Evolutionary conservation across 2,329 filamentous ascomycete genomes (phyloP).

Genomic region (Intubia oerlemansii): DNA sequence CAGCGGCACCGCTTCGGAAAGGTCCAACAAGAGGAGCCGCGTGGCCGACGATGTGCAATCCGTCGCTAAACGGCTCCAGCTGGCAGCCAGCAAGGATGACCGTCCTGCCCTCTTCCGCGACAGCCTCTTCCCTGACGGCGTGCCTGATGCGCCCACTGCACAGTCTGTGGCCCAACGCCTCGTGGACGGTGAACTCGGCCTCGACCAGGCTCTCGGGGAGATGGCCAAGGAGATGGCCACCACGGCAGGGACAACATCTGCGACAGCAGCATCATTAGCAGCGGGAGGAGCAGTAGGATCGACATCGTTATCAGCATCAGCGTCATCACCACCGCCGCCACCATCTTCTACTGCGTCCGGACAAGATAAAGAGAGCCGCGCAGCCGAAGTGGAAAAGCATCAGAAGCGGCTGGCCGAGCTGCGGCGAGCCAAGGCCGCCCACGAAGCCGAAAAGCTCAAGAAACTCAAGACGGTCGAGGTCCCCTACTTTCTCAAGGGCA

Average conservation of each 20-base stretch:
- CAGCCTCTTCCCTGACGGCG: constrained; percentile 4
- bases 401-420: constrained; percentile 22
- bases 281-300: too few relatives aligned
- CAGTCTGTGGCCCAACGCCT: constrained; percentile 3
- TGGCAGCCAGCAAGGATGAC: too few relatives aligned
- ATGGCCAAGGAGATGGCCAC: too few relatives aligned
- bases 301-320: too few relatives aligned
- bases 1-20: too few relatives aligned
- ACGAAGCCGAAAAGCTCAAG: constrained; percentile 22
- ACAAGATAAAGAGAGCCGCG: constrained; percentile 5
- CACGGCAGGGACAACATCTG: too few relatives aligned
- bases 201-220: constrained; percentile 6
- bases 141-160: constrained; percentile 1
- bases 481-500: constrained; percentile 7
- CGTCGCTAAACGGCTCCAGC: too few relatives aligned
- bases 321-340: too few relatives aligned
- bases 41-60: too few relatives aligned
- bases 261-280: too few relatives aligned
- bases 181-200: constrained; percentile 2
- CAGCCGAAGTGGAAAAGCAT: constrained; percentile 11
- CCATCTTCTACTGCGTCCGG: too few relatives aligned
- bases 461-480: constrained; percentile 11
- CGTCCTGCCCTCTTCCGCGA: constrained; percentile 8
- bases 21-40: too few relatives aligned
- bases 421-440: constrained; percentile 37